Base-by-base conservation (phyloP, 441 rosid species). In the Omphalea diandra region DNA sequence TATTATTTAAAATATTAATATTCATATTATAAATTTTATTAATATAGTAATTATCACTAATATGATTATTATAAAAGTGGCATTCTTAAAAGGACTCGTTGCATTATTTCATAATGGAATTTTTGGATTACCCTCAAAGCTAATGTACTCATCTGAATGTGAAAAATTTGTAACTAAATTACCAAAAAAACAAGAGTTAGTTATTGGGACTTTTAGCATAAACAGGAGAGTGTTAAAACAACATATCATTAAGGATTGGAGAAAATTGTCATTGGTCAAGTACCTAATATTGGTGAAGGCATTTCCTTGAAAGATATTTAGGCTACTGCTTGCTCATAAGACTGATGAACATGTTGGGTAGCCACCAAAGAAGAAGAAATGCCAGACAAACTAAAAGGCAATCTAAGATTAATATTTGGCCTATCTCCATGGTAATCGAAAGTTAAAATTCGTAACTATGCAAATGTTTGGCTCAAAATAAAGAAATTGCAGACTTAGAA, bases 241-340 rank as follows among this genome's bases (percentile, higher is more conserved):
- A n/a, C n/a, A n/a, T n/a, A n/a, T n/a, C n/a, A 18, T n/a, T 7
- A 49, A 49, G 20, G 6, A 4, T 20, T 18, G n/a, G n/a, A n/a
- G n/a, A n/a, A n/a, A n/a, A n/a, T n/a, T n/a, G n/a, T n/a, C n/a
- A n/a, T 11, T n/a, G n/a, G n/a, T n/a, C n/a, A 12, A 70, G 36
- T 79, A 84, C 85, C 87, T 72, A 85, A 64, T 31, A 62, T 9
- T 2, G 81, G 78, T 35, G 82, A 78, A 36, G 40, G 22, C 22
- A 59, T 31, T 69, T 63, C 70, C 6, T 59, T 69, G 0, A 36
- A 62, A 27, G 26, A 56, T 57, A 26, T 31, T 5, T 12, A 41
- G 26, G 35, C 56, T 5, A 27, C 63, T 29, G 66, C n/a, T n/a
- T n/a, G 78, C 7, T 49, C 26, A 26, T 35, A 53, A 12, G 68